Evolutionary conservation across 2,329 filamentous ascomycete genomes (phyloP), one percentile per base, ranked within the genome.

Genomic region (Pyricularia sp.): DNA sequence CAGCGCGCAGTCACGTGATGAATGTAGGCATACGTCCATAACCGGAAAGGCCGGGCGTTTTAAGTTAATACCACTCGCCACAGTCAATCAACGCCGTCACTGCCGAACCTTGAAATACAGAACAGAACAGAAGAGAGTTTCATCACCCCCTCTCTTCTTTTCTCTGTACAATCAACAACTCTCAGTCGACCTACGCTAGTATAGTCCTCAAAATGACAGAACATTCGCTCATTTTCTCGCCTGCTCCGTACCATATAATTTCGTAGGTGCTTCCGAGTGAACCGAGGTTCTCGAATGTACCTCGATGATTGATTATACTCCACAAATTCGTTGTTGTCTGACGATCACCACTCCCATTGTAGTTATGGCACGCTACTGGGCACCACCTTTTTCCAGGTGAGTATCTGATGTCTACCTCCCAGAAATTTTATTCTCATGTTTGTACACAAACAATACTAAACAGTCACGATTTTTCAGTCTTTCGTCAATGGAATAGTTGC

Each of bases 341-440:
- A 26, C 65, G 66, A 26, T 65, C 12, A 12, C 23, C 23, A 33
- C 55, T 69, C 36, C 7, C n/a, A n/a, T n/a, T 73, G 33, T 42
- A 95, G 92, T 77, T 97, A 96, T 80, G 93, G 93, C 72, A 93
- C 92, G 25, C 86, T 98, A 66, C 83, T 98, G 17, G 95, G 95
- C 72, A 90, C 90, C 31, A 91, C 93, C 58, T 85, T 97, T 78
- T 98, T 93, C 80, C 93, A 98, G 78, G 90, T 91, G 79, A 65
- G 74, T n/a, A 14, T 25, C n/a, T 23, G 65, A 59, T 17, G 55
- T 23, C 42, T 7, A 25, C 23, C 23, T 61, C 6, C 23, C 25
- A 10, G 9, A 12, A 30, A 4, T 36, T 66, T 63, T 10, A 64
- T 20, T 14, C 55, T 67, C 30, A 30, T 23, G 68, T 59, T 25